Conservation (phyloP, 305 asterid genomes). For the Fraxinus albicans region DNA sequence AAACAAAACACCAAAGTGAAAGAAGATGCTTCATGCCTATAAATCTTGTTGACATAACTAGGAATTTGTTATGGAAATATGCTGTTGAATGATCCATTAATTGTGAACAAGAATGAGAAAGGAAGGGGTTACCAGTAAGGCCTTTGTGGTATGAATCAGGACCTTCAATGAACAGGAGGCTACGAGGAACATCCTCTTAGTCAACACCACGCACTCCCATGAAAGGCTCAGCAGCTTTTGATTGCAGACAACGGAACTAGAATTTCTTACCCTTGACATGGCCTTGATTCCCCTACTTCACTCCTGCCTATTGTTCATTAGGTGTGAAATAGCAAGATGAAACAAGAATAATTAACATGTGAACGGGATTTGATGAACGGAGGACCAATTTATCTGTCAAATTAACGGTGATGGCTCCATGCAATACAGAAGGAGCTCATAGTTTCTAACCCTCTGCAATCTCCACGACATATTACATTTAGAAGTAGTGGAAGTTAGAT, state of each 20-base stretch:
- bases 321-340: neutral
- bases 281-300: conserved; percentile 73
- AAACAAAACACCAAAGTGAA: neutral
- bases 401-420: neutral
- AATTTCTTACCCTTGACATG: conserved; percentile 65
- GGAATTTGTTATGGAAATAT: neutral
- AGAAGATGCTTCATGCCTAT: neutral
- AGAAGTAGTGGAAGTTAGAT: neutral
- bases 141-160: conserved; percentile 84
- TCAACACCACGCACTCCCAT: conserved; percentile 59
- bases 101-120: neutral
- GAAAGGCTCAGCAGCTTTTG: conserved; percentile 92
- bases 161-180: conserved; percentile 75
- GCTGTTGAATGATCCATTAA: neutral
- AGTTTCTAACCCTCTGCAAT: neutral
- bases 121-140: conserved; percentile 56
- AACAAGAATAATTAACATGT: neutral
- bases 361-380: neutral
- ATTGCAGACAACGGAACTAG: conserved; percentile 88
- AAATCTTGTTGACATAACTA: neutral
- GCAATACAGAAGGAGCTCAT: neutral
- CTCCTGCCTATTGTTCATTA: conserved; percentile 47
- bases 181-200: conserved; percentile 71
- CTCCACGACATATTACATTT: neutral
- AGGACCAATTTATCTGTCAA: neutral